Percentiles rank a stretch among this genome's conserved stretches.
Evolutionary conservation across 208 protist species (phyloP).

Genomic region (Naegleria fowleri): DNA sequence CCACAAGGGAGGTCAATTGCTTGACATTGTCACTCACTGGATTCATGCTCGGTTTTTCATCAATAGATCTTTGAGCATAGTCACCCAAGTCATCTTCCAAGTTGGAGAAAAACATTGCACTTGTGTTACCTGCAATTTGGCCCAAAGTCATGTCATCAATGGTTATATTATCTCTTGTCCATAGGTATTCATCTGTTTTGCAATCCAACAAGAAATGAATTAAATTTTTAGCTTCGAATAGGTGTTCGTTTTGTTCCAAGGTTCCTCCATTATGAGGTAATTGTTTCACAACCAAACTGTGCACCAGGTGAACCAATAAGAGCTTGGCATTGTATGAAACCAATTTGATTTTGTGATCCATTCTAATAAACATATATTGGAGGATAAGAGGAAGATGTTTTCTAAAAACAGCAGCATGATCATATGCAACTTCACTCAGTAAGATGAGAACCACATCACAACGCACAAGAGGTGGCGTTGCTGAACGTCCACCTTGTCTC

Average conservation of each 20-base stretch:
- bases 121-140: not conserved
- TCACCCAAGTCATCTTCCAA: not conserved
- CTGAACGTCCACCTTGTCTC: not conserved
- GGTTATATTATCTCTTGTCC: not conserved
- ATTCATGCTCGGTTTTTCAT: not conserved
- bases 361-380: not conserved
- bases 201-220: not conserved
- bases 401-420: not conserved
- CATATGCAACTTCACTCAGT: not conserved
- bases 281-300: not conserved
- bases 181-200: not conserved
- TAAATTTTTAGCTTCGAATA: not conserved
- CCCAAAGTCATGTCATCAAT: not conserved
- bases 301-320: not conserved
- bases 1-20: not conserved
- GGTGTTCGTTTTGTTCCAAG: not conserved
- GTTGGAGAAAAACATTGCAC: not conserved
- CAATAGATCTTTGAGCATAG: not conserved
- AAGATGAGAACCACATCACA: not conserved
- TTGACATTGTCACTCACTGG: not conserved
- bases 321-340: not conserved
- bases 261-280: not conserved
- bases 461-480: not conserved
- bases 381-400: conserved; percentile 1
- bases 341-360: not conserved